phyloP scores from a whole-genome alignment of 257 asterid genomes.

The Solanum rostratum region DNA sequence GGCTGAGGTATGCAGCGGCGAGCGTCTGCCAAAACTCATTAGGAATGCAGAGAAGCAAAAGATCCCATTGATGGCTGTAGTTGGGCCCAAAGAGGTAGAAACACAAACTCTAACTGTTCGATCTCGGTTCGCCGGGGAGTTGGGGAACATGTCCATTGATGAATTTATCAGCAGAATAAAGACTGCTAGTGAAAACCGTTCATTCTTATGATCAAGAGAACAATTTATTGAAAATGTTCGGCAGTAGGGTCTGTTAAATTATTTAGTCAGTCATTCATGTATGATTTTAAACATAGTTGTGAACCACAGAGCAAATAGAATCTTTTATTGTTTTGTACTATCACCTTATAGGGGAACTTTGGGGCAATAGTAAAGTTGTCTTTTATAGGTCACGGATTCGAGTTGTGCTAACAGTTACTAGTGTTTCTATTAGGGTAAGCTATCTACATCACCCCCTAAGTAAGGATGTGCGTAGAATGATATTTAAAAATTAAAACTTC shows the following conservation, averaged over 20 bases:
- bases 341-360: background rate
- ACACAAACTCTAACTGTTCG: constrained; percentile 58
- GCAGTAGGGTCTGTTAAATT: background rate
- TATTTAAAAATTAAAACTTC: no score
- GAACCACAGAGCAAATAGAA: background rate
- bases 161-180: constrained; percentile 45
- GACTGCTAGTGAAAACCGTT: constrained; percentile 49
- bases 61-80: constrained; percentile 89
- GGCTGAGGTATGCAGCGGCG: constrained; percentile 68
- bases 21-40: constrained; percentile 76
- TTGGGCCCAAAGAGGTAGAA: constrained; percentile 79
- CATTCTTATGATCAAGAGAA: constrained; percentile 19
- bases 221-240: background rate
- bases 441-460: background rate
- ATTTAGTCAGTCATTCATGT: background rate
- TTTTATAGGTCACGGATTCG: background rate
- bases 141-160: constrained; percentile 68
- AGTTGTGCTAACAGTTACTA: background rate
- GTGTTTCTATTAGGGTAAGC: background rate
- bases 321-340: background rate
- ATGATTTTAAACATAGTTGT: background rate
- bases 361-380: no score
- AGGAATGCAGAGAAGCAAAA: constrained; percentile 80
- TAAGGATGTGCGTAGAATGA: background rate
- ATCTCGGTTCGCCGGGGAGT: constrained; percentile 75